Percentiles rank a stretch among this genome's conserved stretches.
These are phyloP conservation scores for Rhynchosporium graminicola DNA, from an alignment of 2,329 filamentous ascomycete genomes.

Conservation along the genomic window DNA sequence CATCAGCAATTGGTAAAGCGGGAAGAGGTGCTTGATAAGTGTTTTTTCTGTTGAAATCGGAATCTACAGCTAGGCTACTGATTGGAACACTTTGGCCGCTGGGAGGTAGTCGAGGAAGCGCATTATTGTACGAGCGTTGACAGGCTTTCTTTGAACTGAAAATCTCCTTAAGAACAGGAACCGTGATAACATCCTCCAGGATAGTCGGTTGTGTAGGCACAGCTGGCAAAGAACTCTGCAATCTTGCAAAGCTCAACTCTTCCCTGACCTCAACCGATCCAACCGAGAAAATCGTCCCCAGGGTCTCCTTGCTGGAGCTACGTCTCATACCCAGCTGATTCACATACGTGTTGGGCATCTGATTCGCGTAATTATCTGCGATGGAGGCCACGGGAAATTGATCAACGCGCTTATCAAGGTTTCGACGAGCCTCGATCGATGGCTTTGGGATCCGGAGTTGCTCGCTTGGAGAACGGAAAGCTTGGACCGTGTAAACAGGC, in stretches of 20 bases:
- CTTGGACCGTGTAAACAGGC: conserved; percentile 33
- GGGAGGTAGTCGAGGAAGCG: neutral
- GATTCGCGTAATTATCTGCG: conserved; percentile 28
- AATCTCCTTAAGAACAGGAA: neutral
- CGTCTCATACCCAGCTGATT: conserved; percentile 21
- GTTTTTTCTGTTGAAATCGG: conserved; percentile 24
- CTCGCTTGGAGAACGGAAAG: conserved; percentile 28
- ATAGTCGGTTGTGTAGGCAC: conserved; percentile 28
- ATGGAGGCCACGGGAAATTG: conserved; percentile 30
- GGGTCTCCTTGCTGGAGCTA: conserved; percentile 35
- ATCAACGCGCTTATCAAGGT: conserved; percentile 31
- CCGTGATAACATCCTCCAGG: conserved; percentile 19
- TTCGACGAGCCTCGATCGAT: conserved; percentile 24
- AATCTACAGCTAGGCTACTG: conserved; percentile 9
- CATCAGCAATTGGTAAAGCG: conserved; percentile 2
- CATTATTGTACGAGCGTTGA: neutral
- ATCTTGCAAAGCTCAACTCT: conserved; percentile 29
- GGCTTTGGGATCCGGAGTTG: conserved; percentile 29
- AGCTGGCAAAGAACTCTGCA: conserved; percentile 33
- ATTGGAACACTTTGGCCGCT: conserved; percentile 1
- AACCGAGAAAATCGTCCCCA: conserved; percentile 37
- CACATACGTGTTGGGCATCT: conserved; percentile 29
- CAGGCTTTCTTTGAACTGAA: too few relatives aligned
- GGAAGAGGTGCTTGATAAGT: conserved; percentile 22
- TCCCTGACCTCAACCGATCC: conserved; percentile 34